Percentiles rank a stretch among this genome's conserved stretches.
phyloP scores from a whole-genome alignment of 140 eudicot species.

The Eryngium alpinum region DNA sequence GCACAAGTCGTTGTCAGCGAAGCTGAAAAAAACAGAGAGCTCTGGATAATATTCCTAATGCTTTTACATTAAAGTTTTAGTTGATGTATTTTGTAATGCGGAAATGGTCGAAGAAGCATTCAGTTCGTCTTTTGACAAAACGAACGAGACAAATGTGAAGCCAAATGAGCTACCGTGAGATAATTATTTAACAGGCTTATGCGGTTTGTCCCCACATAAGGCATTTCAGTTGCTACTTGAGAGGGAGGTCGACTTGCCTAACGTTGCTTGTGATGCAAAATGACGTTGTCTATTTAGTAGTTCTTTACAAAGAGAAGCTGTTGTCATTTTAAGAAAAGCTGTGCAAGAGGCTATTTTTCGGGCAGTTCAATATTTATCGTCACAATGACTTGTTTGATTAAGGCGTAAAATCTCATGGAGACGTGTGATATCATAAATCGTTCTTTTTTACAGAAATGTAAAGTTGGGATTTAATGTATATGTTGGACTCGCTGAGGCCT shows the following conservation, averaged over 20 bases:
- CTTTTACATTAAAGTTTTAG: too few relatives aligned
- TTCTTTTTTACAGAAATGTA: conserved; percentile 36
- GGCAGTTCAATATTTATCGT: conserved; percentile 42
- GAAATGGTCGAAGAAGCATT: too few relatives aligned
- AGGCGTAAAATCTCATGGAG: conserved; percentile 51
- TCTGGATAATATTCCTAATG: too few relatives aligned
- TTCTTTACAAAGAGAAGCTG: conserved; percentile 42
- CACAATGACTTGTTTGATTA: conserved; percentile 59
- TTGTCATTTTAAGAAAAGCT: conserved; percentile 45
- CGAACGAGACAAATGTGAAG: conserved; percentile 61
- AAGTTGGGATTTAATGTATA: conserved; percentile 50
- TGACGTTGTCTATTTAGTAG: conserved; percentile 45
- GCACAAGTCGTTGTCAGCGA: too few relatives aligned
- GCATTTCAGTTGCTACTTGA: conserved; percentile 53
- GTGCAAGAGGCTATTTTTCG: conserved; percentile 58
- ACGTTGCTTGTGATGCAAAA: conserved; percentile 45
- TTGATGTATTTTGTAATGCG: too few relatives aligned
- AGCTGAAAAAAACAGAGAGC: too few relatives aligned
- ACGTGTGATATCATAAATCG: conserved; percentile 54
- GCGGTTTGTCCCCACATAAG: conserved; percentile 35
- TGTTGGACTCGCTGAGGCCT: conserved; percentile 54
- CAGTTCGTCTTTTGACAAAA: conserved; percentile 35
- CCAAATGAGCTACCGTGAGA: conserved; percentile 83
- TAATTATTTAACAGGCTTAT: conserved; percentile 87
- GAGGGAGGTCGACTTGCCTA: conserved; percentile 40